Evolutionary conservation across 1,139 yeast genomes (phyloP).

Genomic region (Candida tetrigidarum): DNA sequence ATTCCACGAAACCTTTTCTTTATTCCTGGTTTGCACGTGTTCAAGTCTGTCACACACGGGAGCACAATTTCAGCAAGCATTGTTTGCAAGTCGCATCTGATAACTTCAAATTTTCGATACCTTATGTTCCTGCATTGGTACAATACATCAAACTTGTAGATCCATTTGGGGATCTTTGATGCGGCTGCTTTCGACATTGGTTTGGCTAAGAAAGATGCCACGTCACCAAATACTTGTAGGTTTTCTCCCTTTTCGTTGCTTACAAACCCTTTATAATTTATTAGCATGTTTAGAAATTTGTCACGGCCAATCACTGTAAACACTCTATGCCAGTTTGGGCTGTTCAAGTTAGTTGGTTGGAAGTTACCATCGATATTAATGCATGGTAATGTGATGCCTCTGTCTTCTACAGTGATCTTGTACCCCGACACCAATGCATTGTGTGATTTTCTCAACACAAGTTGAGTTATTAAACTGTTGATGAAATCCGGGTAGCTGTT

Average conservation of each 20-base stretch:
- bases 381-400: not conserved
- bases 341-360: constrained; percentile 6
- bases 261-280: constrained; percentile 30
- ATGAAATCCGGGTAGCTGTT: constrained; percentile 29
- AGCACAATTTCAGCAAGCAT: constrained; percentile 1
- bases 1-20: constrained; percentile 12
- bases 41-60: not conserved
- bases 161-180: not conserved
- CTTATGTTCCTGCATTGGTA: not conserved
- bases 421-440: constrained; percentile 34
- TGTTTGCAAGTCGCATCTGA: not conserved
- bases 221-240: constrained; percentile 43
- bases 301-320: constrained; percentile 34
- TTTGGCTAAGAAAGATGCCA: not conserved
- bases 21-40: constrained; percentile 1
- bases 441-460: constrained; percentile 21
- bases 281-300: constrained; percentile 34
- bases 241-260: constrained; percentile 17
- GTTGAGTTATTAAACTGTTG: constrained; percentile 24
- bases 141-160: constrained; percentile 7
- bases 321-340: constrained; percentile 37
- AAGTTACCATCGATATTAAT: constrained; percentile 7
- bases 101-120: constrained; percentile 3
- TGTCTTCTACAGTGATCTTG: constrained; percentile 20
- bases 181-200: not conserved